Conservation (phyloP, 306 rosid genomes). For the Citrullus amarus region DNA sequence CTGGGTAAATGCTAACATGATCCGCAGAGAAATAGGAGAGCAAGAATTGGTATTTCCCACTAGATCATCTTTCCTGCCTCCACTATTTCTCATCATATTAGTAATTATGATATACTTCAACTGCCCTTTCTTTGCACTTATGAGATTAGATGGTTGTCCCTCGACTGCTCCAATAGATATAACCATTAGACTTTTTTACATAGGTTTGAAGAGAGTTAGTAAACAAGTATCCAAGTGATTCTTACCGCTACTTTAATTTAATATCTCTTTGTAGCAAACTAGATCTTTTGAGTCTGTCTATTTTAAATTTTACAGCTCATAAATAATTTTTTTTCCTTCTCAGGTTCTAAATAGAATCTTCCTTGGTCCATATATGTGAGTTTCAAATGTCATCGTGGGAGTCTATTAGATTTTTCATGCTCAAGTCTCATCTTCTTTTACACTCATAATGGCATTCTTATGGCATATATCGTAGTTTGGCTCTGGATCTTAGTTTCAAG, state of each 20-base stretch:
- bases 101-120: not conserved
- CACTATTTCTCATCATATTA: not conserved
- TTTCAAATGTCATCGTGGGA: not conserved
- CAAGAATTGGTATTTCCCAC: slow-evolving; percentile 27
- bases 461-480: not conserved
- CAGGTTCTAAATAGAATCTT: not conserved
- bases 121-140: not conserved
- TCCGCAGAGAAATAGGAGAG: slow-evolving; percentile 24
- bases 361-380: not conserved
- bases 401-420: not conserved
- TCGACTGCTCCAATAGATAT: not conserved
- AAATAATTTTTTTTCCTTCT: not conserved
- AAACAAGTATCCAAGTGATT: not conserved
- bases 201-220: not conserved
- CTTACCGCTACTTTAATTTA: not conserved
- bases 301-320: not conserved
- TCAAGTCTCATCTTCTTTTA: not conserved
- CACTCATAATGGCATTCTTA: not conserved
- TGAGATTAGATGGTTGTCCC: not conserved
- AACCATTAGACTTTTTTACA: not conserved
- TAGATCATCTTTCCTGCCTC: not conserved
- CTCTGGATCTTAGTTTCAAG: not conserved
- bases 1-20: slow-evolving; percentile 32
- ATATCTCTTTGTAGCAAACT: not conserved
- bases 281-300: not conserved